Conservation (phyloP, 2,329 filamentous ascomycete genomes). For the Aspergillus nomiae region DNA sequence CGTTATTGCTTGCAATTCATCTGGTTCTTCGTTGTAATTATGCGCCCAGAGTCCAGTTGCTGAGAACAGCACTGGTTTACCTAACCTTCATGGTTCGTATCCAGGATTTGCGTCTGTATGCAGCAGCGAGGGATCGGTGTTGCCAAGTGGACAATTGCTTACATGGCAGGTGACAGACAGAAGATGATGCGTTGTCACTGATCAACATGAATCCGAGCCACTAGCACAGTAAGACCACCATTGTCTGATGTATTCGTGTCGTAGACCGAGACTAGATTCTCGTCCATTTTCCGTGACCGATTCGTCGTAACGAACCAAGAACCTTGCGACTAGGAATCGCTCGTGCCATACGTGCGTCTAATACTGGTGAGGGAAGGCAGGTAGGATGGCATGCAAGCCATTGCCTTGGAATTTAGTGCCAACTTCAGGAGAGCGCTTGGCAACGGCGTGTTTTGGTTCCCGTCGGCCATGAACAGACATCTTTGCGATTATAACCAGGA, state of each 20-base stretch:
- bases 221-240: not conserved
- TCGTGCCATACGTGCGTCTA: not conserved
- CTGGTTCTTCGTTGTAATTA: not conserved
- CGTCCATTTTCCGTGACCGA: not conserved
- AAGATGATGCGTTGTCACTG: not conserved
- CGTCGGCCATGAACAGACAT: too few relatives aligned
- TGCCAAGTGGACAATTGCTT: not conserved
- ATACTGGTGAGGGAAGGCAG: too few relatives aligned
- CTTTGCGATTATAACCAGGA: not conserved
- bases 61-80: not conserved
- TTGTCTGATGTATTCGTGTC: conserved; percentile 1
- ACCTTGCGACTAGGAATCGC: not conserved
- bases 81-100: not conserved
- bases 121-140: not conserved
- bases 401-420: not conserved
- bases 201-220: not conserved
- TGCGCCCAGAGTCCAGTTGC: not conserved
- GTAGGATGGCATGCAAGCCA: not conserved
- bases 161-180: not conserved
- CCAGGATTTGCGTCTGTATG: not conserved
- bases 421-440: not conserved
- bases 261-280: not conserved
- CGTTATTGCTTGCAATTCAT: not conserved
- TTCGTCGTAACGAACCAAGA: not conserved
- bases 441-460: not conserved